Base-by-base conservation (phyloP, 2,329 filamentous ascomycete genomes). In the Fusarium nurragi region DNA sequence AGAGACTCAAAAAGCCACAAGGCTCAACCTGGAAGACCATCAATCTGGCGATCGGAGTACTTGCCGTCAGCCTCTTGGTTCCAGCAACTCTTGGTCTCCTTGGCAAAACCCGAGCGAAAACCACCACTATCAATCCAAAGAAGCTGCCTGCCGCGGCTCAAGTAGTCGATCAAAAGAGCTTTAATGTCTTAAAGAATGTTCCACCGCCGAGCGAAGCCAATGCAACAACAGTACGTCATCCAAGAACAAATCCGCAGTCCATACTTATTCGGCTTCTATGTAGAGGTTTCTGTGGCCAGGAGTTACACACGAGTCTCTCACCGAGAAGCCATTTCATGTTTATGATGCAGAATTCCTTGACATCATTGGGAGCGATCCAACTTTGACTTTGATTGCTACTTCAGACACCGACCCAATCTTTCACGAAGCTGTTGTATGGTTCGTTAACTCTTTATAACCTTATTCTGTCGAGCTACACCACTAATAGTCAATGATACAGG, bases 351-450 rank as follows among this genome's bases (percentile, higher is more conserved):
- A 81, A 16, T 86, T 86, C 55, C 74, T 77, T 49, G 73, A 80
- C 18, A 75, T 86, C 12, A 78, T 86, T 18, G 84, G 84, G 3
- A 23, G 68, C 0, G 74, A 80, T 4, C 83, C 84, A 0, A 81
- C 81, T 0, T 69, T 86, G 54, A 83, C 84, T 1, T 73, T 84
- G 13, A 79, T 85, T n/a, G 83, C 81, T 2, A 75, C 78, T 6
- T 76, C 79, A 1, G 78, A 75, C 0, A 73, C 69, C 0, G 77
- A 84, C 47, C 82, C 81, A 0, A 63, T 84, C 8, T 86, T 84
- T 43, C 84, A 87, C 51, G 85, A 87, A 62, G 84, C 84, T 5
- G 81, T 84, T 7, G 78, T 84, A 0, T 87, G 82, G 81, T 81
- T 36, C 13, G 67, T 60, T 3, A 0, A 18, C 2, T 6, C 2